Evolutionary conservation across 1,139 yeast species (phyloP).

Genomic region (Nakaseomyces bracarensis): DNA sequence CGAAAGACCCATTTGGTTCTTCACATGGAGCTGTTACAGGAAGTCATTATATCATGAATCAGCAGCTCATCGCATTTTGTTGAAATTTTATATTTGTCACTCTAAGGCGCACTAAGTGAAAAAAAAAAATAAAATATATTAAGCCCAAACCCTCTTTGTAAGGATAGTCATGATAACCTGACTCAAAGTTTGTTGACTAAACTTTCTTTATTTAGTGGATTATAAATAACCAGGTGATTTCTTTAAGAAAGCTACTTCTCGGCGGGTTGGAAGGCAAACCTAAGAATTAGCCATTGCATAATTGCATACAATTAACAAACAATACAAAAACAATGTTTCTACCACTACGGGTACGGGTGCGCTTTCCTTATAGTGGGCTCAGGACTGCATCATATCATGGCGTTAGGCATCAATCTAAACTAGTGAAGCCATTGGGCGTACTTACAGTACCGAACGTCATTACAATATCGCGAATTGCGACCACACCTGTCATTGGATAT

Average conservation of each 20-base stretch:
- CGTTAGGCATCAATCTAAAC: not conserved
- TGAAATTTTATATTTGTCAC: not conserved
- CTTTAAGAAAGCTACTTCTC: too few relatives aligned
- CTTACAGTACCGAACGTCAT: slow-evolving; percentile 80
- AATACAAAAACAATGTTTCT: too few relatives aligned
- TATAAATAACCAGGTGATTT: too few relatives aligned
- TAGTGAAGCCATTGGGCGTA: slow-evolving; percentile 33
- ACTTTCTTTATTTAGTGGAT: not conserved
- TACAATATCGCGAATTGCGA: slow-evolving; percentile 65
- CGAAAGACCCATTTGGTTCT: not conserved
- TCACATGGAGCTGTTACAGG: not conserved
- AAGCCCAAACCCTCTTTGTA: too few relatives aligned
- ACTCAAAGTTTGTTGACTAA: not conserved
- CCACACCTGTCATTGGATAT: slow-evolving; percentile 82
- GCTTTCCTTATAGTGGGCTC: too few relatives aligned
- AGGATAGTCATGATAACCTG: slow-evolving; percentile 2
- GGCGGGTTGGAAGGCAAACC: too few relatives aligned
- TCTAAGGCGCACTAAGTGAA: not conserved
- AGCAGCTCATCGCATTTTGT: not conserved
- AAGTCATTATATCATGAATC: not conserved
- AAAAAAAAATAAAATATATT: too few relatives aligned
- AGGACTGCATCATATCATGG: too few relatives aligned
- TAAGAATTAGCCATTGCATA: too few relatives aligned
- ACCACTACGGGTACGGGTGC: too few relatives aligned
- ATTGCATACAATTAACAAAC: too few relatives aligned